These are phyloP conservation scores for Cicer judaicum DNA, from an alignment of 306 rosid species.

Conservation along the genomic window DNA sequence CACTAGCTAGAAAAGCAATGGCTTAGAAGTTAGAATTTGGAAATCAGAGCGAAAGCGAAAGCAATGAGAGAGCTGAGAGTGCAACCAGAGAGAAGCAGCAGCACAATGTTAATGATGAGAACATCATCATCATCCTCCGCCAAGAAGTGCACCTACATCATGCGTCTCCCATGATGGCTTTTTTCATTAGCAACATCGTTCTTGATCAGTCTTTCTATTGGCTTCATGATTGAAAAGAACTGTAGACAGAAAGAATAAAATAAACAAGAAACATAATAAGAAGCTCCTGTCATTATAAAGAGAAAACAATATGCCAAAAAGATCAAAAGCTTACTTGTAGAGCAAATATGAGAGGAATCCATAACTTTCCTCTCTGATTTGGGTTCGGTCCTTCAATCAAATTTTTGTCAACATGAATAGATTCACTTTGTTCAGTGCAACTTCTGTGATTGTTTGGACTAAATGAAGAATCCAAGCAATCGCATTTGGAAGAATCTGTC, in stretches of 20 bases:
- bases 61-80: not conserved
- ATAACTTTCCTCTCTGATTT: conserved; percentile 71
- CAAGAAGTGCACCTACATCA: conserved; percentile 40
- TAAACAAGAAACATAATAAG: not conserved
- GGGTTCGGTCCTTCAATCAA: conserved; percentile 97
- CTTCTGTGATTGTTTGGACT: conserved; percentile 75
- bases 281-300: conserved; percentile 1
- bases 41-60: not conserved
- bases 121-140: conserved; percentile 23
- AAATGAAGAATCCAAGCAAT: conserved; percentile 84
- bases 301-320: conserved; percentile 21
- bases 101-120: not conserved
- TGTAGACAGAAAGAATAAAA: conserved; percentile 33
- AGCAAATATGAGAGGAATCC: conserved; percentile 75
- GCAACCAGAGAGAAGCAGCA: not conserved
- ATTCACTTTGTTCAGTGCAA: conserved; percentile 65
- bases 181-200: conserved; percentile 65
- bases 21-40: not conserved
- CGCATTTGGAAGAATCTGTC: conserved; percentile 90
- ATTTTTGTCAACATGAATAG: conserved; percentile 75
- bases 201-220: conserved; percentile 69
- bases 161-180: conserved; percentile 81
- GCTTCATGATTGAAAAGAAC: conserved; percentile 71
- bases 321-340: conserved; percentile 63
- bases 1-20: not conserved